Percentiles rank a stretch among this genome's conserved stretches.
Conservation (phyloP, 768 basidiomycete species). For the Leucocoprinus birnbaumii region DNA sequence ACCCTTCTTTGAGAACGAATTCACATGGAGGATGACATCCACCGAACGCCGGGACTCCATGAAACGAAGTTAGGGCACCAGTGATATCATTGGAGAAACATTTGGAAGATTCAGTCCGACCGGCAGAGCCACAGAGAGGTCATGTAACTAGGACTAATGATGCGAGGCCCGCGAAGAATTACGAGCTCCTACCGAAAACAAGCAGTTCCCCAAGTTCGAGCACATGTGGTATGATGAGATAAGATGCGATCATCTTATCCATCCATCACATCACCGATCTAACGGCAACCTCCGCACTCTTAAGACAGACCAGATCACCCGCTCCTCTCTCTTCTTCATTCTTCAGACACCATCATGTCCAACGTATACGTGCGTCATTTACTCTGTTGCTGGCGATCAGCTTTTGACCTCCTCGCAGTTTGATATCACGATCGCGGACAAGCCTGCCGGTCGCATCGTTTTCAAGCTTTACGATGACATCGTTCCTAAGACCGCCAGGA, state of each 20-base stretch:
- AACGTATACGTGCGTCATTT: background rate
- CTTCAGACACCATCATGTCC: background rate
- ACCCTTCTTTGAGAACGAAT: background rate
- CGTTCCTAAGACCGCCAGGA: slow-evolving; percentile 70
- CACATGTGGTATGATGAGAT: slow-evolving; percentile 1
- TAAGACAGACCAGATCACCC: background rate
- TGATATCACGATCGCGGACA: slow-evolving; percentile 50
- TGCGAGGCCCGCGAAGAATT: background rate
- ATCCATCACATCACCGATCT: background rate
- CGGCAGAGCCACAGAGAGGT: background rate
- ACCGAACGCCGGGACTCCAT: background rate
- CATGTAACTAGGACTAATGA: background rate
- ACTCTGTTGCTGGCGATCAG: background rate
- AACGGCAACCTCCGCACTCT: background rate
- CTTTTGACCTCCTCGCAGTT: slow-evolving; percentile 41
- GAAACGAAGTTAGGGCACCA: background rate
- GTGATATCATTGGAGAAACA: background rate
- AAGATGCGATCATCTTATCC: slow-evolving; percentile 6
- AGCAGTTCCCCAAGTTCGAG: no score
- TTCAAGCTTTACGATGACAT: slow-evolving; percentile 87
- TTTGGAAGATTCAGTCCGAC: background rate
- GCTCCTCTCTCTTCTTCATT: background rate
- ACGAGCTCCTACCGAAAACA: background rate
- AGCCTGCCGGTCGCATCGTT: slow-evolving; percentile 52
- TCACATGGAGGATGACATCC: background rate